Conservation (phyloP, 306 rosid genomes). For the Ochetophila trinervis region DNA sequence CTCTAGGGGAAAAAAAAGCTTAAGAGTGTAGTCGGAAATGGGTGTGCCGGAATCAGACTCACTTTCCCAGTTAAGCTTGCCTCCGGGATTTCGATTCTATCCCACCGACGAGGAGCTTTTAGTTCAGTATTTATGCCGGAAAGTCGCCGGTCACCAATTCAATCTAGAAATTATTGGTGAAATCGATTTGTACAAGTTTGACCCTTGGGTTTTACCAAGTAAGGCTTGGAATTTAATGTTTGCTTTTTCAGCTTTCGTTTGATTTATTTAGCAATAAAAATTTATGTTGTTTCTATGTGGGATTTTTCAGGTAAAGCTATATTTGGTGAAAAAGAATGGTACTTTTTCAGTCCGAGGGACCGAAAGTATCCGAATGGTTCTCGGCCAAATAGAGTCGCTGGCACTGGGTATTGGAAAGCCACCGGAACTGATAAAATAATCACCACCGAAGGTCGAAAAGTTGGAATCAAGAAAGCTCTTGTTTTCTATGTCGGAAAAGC, state of each 20-base stretch:
- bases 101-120: slow-evolving; percentile 93
- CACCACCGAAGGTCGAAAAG: slow-evolving; percentile 74
- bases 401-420: slow-evolving; percentile 97
- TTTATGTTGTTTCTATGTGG: neutral
- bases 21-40: slow-evolving; percentile 30
- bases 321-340: slow-evolving; percentile 96
- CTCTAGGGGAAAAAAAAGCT: neutral
- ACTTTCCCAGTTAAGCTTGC: slow-evolving; percentile 65
- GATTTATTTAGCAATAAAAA: too few relatives aligned
- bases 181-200: slow-evolving; percentile 84
- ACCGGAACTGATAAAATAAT: slow-evolving; percentile 86
- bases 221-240: neutral
- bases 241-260: neutral
- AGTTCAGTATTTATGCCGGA: slow-evolving; percentile 79
- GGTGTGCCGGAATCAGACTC: slow-evolving; percentile 57
- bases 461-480: slow-evolving; percentile 86
- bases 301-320: slow-evolving; percentile 59
- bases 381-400: slow-evolving; percentile 87
- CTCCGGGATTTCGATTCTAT: slow-evolving; percentile 86
- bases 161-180: slow-evolving; percentile 73
- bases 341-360: slow-evolving; percentile 84
- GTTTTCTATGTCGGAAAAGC: slow-evolving; percentile 94
- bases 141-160: slow-evolving; percentile 89
- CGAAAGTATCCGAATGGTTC: slow-evolving; percentile 90
- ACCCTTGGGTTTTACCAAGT: slow-evolving; percentile 91